Base-by-base conservation (phyloP, 2,329 filamentous ascomycete species). In the Calonectria crousiana region DNA sequence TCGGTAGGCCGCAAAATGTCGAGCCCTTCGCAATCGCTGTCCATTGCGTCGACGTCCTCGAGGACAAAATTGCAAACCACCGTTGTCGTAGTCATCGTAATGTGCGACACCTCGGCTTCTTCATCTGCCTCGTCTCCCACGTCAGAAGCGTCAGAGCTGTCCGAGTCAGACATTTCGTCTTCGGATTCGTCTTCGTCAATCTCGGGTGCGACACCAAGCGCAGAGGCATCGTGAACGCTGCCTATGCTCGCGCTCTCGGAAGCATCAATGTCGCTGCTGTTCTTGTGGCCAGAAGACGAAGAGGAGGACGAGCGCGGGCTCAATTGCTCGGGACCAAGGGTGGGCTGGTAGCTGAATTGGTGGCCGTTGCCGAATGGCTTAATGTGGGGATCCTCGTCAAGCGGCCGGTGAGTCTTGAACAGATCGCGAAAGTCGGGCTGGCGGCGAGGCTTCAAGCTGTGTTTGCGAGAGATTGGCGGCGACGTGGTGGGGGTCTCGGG, bases 21-120 rank as follows among this genome's bases (percentile, higher is more conserved):
- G 30, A 85, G 79, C 23, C 84, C 84, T 6, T 88, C 87, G 51
- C 83, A 84, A 32, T 87, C 87, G 77, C 84, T 86, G 71, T 88
- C 87, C 84, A 85, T 85, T 3, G 85, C 84, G 67, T 86, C 87
- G 69, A 88, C 84, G 74, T 89, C 88, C 73, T 90, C 88, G 36
- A 90, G 83, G 14, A 82, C 79, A 47, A 89, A 85, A 44, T 82
- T 78, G 69, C 80, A 81, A 44, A 72, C 41, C 38, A 80, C 72
- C 20, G 74, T 76, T 10, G 77, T 72, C 30, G 75, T 75, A 28
- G 75, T 72, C 30, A 73, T 38, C 41, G 77, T 77, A n/a, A 79
- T 72, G 34, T 78, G 76, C 16, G 74, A 78, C 18, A 70, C 78
- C 71, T 76, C 77, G 20, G 75, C 78, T 41, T 81, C 77, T 38